A percentile compares a stretch with the other conserved stretches of the same genome.
Evolutionary conservation across 345 rosid species (phyloP).

Genomic region (Geranium rotundifolium): DNA sequence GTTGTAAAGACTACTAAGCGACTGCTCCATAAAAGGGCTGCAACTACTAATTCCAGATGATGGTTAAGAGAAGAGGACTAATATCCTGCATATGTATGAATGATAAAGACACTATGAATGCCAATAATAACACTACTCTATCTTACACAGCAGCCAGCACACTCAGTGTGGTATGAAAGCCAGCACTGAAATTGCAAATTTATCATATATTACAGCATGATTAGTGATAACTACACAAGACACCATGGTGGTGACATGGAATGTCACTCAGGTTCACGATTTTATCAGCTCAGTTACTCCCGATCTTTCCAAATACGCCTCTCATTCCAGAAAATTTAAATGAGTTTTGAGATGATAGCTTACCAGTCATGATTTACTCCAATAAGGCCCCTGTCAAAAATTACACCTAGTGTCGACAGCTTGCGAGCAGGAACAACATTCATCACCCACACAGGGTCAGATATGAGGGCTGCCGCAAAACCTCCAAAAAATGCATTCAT

Average conservation of each 20-base stretch:
- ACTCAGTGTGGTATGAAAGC: too few species aligned
- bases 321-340: not conserved
- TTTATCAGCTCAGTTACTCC: not conserved
- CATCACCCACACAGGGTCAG: conserved; percentile 94
- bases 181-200: too few species aligned
- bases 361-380: conserved; percentile 54
- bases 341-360: not conserved
- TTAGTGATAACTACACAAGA: too few species aligned
- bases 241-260: too few species aligned
- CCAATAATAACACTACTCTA: too few species aligned
- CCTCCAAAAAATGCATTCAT: conserved; percentile 94
- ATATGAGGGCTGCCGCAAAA: conserved; percentile 73
- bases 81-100: too few species aligned
- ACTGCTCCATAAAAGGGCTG: not conserved
- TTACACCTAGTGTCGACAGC: conserved; percentile 58
- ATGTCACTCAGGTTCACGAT: too few species aligned
- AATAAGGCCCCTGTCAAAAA: conserved; percentile 84
- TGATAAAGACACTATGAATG: too few species aligned
- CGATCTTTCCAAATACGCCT: not conserved
- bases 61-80: too few species aligned
- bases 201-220: too few species aligned
- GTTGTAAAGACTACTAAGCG: not conserved
- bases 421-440: conserved; percentile 77
- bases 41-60: not conserved
- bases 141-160: too few species aligned